phyloP scores from a whole-genome alignment of 1,284 basidiomycete genomes.

The Austroboletus olivaceoglutinosus region DNA sequence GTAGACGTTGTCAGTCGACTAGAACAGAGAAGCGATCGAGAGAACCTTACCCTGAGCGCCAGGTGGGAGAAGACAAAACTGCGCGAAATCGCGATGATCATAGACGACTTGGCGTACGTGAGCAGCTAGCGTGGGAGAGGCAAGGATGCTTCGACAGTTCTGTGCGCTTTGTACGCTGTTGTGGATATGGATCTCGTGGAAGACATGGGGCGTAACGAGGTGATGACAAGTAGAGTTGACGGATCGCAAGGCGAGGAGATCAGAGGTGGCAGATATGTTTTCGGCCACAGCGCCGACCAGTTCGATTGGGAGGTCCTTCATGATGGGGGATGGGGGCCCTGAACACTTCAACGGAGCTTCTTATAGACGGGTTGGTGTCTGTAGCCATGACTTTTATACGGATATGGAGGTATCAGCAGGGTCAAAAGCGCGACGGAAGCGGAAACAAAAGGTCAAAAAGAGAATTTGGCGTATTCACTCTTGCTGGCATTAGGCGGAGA shows the following conservation, averaged over 20 bases:
- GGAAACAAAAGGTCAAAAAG: neutral
- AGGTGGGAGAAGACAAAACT: constrained; percentile 21
- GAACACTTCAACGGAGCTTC: neutral
- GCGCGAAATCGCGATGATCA: constrained; percentile 24
- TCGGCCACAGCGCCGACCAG: constrained; percentile 24
- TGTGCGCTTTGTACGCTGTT: constrained; percentile 31
- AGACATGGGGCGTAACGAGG: constrained; percentile 27
- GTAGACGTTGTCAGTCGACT: neutral
- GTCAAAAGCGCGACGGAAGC: neutral
- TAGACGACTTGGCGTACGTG: constrained; percentile 31
- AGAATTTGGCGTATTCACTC: neutral
- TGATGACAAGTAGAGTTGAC: constrained; percentile 26
- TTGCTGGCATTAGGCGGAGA: neutral
- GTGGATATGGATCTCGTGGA: constrained; percentile 18
- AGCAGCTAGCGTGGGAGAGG: constrained; percentile 20
- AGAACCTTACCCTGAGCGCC: constrained; percentile 14
- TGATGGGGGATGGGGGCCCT: neutral
- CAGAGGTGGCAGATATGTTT: constrained; percentile 22
- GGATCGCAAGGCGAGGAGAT: constrained; percentile 30
- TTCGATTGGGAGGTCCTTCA: constrained; percentile 30
- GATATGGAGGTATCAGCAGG: neutral
- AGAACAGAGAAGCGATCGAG: neutral
- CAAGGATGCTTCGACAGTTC: constrained; percentile 21
- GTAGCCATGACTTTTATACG: neutral
- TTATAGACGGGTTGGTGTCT: constrained; percentile 11